Evolutionary conservation across 2,329 filamentous ascomycete genomes (phyloP).

Genomic region (Aurifilum marmelostoma): DNA sequence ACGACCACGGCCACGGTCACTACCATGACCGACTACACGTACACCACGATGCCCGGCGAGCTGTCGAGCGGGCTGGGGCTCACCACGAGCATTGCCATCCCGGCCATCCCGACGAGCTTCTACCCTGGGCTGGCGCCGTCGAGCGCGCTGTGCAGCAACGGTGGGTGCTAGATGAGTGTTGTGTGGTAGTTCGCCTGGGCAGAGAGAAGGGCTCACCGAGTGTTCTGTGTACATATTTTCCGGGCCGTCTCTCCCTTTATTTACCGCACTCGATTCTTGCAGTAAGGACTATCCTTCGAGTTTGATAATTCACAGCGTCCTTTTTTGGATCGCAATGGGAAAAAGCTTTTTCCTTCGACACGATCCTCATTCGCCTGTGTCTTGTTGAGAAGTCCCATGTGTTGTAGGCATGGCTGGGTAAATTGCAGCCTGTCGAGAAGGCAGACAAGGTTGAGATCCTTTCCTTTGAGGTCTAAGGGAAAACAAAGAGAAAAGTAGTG

Average conservation of each 20-base stretch:
- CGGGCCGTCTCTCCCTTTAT: neutral
- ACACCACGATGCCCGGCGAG: constrained; percentile 26
- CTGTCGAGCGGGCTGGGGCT: constrained; percentile 20
- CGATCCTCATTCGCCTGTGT: neutral
- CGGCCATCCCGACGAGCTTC: constrained; percentile 24
- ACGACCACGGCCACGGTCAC: constrained; percentile 29
- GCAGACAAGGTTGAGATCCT: too few relatives aligned
- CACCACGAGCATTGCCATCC: constrained; percentile 24
- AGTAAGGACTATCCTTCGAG: neutral
- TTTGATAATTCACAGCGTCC: neutral
- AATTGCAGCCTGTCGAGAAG: too few relatives aligned
- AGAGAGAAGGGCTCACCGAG: too few relatives aligned
- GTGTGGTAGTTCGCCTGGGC: too few relatives aligned
- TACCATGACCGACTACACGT: constrained; percentile 16
- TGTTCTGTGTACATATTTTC: too few relatives aligned
- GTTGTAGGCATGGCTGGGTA: too few relatives aligned
- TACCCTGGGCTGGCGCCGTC: constrained; percentile 25
- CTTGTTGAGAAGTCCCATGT: too few relatives aligned
- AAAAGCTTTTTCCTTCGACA: neutral
- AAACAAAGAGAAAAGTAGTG: neutral
- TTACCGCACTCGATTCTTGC: neutral
- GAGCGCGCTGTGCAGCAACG: constrained; percentile 13
- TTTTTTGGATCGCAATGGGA: neutral
- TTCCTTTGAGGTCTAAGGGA: neutral
- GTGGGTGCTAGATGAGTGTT: constrained; percentile 6